These are phyloP conservation scores for Magnolia officinalis DNA, from an alignment of 164 flowering plant genomes.

Conservation along the genomic window DNA sequence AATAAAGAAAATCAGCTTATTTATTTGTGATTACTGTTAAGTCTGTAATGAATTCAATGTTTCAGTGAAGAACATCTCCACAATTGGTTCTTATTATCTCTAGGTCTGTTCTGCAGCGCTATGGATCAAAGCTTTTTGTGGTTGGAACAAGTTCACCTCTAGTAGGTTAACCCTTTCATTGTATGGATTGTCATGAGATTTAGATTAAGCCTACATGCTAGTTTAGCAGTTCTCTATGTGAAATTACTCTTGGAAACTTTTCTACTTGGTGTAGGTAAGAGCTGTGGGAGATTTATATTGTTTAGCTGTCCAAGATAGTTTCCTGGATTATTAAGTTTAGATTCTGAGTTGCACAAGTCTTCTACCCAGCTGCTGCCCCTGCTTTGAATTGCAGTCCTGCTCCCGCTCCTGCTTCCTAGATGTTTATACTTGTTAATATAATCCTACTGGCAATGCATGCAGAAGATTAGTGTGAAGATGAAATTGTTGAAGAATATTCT, in stretches of 20 bases:
- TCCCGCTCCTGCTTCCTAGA: too few relatives aligned
- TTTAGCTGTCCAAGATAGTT: neutral
- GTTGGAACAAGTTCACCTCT: slow-evolving; percentile 91
- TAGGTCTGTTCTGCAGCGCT: slow-evolving; percentile 54
- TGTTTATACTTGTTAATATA: too few relatives aligned
- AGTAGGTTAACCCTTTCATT: slow-evolving; percentile 32
- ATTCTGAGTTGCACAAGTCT: too few relatives aligned
- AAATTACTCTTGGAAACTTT: neutral
- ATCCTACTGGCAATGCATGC: too few relatives aligned
- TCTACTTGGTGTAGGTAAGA: neutral
- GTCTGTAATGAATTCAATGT: neutral
- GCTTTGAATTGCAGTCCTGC: too few relatives aligned
- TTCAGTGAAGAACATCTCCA: too few relatives aligned
- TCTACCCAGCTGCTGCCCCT: too few relatives aligned
- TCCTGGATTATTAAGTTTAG: too few relatives aligned
- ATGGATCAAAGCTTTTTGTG: slow-evolving; percentile 91
- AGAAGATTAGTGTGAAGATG: too few relatives aligned
- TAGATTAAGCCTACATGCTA: neutral
- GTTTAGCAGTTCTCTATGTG: neutral
- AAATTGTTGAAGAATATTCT: too few relatives aligned
- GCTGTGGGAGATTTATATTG: neutral
- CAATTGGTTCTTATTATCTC: neutral
- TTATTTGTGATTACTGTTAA: neutral
- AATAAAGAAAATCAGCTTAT: neutral
- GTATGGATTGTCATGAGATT: neutral